Conservation (phyloP, 345 rosid species). For the Melaleuca quinquenervia region DNA sequence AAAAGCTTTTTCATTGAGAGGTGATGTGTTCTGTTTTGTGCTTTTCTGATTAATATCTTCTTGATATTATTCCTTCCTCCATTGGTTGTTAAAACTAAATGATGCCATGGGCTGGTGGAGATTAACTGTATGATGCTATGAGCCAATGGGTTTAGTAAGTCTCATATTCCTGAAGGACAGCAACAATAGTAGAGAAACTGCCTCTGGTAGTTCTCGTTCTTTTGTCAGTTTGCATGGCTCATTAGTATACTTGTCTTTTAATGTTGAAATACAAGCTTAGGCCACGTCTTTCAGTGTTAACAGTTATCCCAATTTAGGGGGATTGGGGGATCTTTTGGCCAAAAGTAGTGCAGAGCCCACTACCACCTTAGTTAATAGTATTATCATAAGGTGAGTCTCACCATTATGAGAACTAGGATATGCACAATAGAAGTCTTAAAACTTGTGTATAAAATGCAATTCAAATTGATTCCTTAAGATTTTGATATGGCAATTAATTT, state of each 20-base stretch:
- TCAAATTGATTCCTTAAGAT: background rate
- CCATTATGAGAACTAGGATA: background rate
- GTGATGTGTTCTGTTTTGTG: slow-evolving; percentile 16
- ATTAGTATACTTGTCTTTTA: background rate
- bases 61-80: background rate
- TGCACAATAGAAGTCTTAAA: background rate
- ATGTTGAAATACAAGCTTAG: background rate
- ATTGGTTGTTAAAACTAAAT: background rate
- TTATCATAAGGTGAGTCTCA: background rate
- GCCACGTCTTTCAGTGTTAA: background rate
- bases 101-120: background rate
- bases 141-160: background rate
- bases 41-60: background rate
- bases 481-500: background rate
- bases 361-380: background rate
- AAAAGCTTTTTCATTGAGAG: slow-evolving; percentile 79
- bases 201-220: background rate
- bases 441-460: background rate
- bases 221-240: background rate
- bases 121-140: background rate
- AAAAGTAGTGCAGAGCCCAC: background rate
- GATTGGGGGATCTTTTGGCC: background rate
- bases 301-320: background rate
- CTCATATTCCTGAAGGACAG: background rate
- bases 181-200: background rate